Evolutionary conservation across 179 eudicot genomes (phyloP).

Genomic region (Nepenthes alata): DNA sequence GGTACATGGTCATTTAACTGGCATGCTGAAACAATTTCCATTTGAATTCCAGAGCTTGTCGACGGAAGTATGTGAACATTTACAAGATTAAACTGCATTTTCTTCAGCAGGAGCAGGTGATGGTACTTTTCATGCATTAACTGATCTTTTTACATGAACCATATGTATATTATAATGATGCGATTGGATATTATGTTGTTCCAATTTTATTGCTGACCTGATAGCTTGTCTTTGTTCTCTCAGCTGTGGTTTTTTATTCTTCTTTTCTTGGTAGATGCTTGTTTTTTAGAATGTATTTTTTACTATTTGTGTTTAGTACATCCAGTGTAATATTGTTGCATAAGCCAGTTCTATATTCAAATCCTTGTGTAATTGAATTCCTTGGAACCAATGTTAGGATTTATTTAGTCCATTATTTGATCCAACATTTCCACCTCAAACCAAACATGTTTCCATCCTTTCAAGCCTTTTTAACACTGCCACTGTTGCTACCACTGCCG

Average conservation of each 20-base stretch:
- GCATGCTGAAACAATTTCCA: conserved; percentile 8
- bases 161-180: neutral
- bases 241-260: neutral
- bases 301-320: too few species aligned
- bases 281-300: neutral
- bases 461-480: too few species aligned
- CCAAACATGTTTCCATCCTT: too few species aligned
- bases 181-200: neutral
- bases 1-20: neutral
- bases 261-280: neutral
- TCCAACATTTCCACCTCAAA: too few species aligned
- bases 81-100: conserved; percentile 74
- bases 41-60: conserved; percentile 36
- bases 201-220: too few species aligned
- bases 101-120: conserved; percentile 79
- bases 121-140: conserved; percentile 6
- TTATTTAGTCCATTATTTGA: too few species aligned
- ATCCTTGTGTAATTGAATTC: too few species aligned
- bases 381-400: too few species aligned
- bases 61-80: conserved; percentile 79
- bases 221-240: neutral
- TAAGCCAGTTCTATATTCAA: too few species aligned
- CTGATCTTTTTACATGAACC: neutral
- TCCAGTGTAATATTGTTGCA: too few species aligned
- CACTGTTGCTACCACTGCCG: too few species aligned